Base-by-base conservation (phyloP, 2,329 filamentous ascomycete species). In the Sarocladiaceae sp. region DNA sequence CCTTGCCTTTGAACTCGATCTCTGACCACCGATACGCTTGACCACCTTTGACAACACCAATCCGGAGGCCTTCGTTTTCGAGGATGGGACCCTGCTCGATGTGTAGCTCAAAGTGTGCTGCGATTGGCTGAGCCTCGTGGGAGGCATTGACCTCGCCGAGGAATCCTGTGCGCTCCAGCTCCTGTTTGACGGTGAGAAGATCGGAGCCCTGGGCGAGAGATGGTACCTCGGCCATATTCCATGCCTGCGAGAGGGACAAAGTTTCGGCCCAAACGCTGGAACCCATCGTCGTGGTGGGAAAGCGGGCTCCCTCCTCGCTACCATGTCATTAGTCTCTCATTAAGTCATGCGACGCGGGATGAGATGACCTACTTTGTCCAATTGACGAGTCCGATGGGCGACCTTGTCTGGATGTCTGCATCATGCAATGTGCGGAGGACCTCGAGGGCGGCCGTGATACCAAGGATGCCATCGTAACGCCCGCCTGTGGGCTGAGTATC, bases 241-340 rank as follows among this genome's bases (percentile, higher is more conserved):
- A 80, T 11, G 82, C 85, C 3, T 48, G 53, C 12, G 81, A 72
- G 3, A 86, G 63, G 0, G 82, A 64, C 7, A 87, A 82, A 1
- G 68, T 68, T n/a, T 72, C 83, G 0, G 84, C 78, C 85, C 86
- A 91, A 12, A 90, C 86, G 1, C 83, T 85, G 0, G 84, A 88
- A 0, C 81, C 70, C 20, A 84, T 67, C 79, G 88, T 89, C 23
- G 79, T 84, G 44, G 81, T 80, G 1, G 86, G 85, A 50, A 91
- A 91, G 0, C 86, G 76, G 1, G 86, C 86, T 3, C 86, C 86
- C 65, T 93, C 88, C 65, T 93, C 87, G 56, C 81, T 84, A 20
- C 16, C 11, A 6, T 10, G 37, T 41, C 2, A 41, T 15, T 29
- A 29, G 26, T 13, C 13, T 29, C 13, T 29, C 13, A 13, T 29